Evolutionary conservation across 148 eudicot genomes (phyloP), one percentile per base, ranked within the genome.

Genomic region (Chenopodium suecicum): DNA sequence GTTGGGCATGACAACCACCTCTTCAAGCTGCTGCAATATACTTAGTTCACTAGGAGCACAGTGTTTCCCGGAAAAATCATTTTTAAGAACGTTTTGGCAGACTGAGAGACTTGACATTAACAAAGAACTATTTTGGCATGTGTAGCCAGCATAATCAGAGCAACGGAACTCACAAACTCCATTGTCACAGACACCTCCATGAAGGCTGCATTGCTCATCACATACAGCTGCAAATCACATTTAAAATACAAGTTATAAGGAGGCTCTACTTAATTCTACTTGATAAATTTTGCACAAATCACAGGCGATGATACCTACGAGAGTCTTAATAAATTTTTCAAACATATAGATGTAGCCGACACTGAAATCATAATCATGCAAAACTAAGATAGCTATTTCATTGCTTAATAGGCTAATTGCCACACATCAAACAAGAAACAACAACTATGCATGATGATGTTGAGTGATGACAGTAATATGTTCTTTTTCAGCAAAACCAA

Each of bases 131-230:
- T 94, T 94, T 84, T 88, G 98, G 86, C 99, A 96, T 4, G 91
- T 91, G 88, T 96, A 96, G 83, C 99, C 99, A 65, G 99, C 98
- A 80, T 96, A 96, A 81, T 96, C 99, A 9, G 99, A 96, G 87
- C 99, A 96, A 46, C 99, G 97, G 66, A 96, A 96, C 85, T 96
- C 99, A 84, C 99, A 96, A 34, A 92, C 84, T 19, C 99, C 97
- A 64, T 96, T 91, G 83, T 96, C 98, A 80, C 99, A 96, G 19
- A 96, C 99, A 74, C 99, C 99, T 74, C 99, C 99, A 83, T 96
- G 99, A 75, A 96, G 97, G 81, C 99, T 96, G 84, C 99, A 96
- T 89, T 94, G 99, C 85, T 96, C 98, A 73, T 96, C 97, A 84
- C 99, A 96, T 23, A 91, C 90, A 86, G 94, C 99, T 96, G 95